Base-by-base conservation (phyloP, 805 yeast species). In the Candida hispaniensis region DNA sequence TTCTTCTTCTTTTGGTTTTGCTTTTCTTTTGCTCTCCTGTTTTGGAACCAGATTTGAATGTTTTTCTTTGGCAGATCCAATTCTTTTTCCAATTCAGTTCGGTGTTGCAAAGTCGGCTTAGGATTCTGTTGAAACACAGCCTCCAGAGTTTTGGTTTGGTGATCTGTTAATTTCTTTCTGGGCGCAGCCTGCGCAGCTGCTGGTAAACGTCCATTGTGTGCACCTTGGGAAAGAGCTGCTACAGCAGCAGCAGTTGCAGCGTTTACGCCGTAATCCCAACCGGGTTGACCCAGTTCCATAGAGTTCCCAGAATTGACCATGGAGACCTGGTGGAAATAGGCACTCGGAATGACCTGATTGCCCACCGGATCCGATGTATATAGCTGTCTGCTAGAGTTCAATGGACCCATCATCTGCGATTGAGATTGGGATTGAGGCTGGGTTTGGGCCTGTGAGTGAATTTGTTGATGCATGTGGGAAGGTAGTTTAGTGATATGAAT, bases 1-100 rank as follows among this genome's bases (percentile, higher is more conserved):
- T 22, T 50, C 57, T 53, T 66, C 56, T 39, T 75, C 66, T 46
- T 74, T 79, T 48, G 69, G 55, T 54, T 80, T 19, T 44, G 79
- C 48, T 44, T 34, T 6, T 51, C 53, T 41, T 54, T 55, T 11
- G 59, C 59, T 43, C 96, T 61, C 43, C 94, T 63, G 52, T 86
- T 86, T 55, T 86, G 95, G 53, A 86, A 86, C 96, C 96, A 86
- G 34, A 86, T 83, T 38, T 94, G 66, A 4, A 86, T 93, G 10
- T 85, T 83, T 46, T 88, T 70, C 47, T 78, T 88, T 17, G 82
- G 73, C 73, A 86, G 73, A 3, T 76, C 78, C 1, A 93, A 79
- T 41, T 67, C 66, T 3, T 64, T 69, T 29, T 91, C 71, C 19
- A 85, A 69, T 13, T 66, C 70, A 51, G 77, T 79, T 23, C 95